Base-by-base conservation (phyloP, 2,329 filamentous ascomycete genomes). In the Aspergillus spinulosporus region DNA sequence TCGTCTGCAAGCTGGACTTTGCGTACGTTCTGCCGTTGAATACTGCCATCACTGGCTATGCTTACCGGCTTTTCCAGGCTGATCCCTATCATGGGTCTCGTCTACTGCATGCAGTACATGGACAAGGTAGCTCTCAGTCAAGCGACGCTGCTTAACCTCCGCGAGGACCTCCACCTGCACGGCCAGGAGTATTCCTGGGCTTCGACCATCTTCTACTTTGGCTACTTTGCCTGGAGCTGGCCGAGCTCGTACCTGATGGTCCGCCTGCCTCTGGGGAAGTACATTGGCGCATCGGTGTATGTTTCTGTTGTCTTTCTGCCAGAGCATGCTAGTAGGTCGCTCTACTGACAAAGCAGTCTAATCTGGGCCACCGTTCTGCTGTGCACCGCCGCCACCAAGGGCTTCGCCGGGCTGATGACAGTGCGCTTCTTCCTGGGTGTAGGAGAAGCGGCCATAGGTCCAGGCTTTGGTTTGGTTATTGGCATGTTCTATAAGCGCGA, bases 211-310 rank as follows among this genome's bases (percentile, higher is more conserved):
- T 73, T 73, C 54, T 73, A 72, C 47, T 71, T 73, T 51, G 70
- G 70, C 14, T 73, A 72, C 34, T 64, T 71, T 21, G 65, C 68
- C 3, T 73, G 75, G 60, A 73, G 75, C 47, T 76, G 73, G 63
- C 72, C 73, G 1, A 74, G 70, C 29, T 72, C 72, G 12, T 70
- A 70, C 49, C 59, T 75, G 5, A 69, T 75, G 42, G 72, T 75
- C 26, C 67, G 66, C 5, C 66, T 66, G 62, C 53, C 70, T 43
- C 29, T 70, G 64, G 58, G 67, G 51, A 58, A 73, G 44, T 66
- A 65, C 34, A 47, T 73, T 63, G 57, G 64, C 56, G 48, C 59
- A 63, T 58, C 68, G 62, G 60, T 66, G 71, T 74, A 45, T 62
- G 71, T 21, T 21, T 34, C 56, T 70, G 21, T 21, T 5, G 12